phyloP scores from a whole-genome alignment of 2,329 filamentous ascomycete genomes.

The Albophoma yamanashiensis region DNA sequence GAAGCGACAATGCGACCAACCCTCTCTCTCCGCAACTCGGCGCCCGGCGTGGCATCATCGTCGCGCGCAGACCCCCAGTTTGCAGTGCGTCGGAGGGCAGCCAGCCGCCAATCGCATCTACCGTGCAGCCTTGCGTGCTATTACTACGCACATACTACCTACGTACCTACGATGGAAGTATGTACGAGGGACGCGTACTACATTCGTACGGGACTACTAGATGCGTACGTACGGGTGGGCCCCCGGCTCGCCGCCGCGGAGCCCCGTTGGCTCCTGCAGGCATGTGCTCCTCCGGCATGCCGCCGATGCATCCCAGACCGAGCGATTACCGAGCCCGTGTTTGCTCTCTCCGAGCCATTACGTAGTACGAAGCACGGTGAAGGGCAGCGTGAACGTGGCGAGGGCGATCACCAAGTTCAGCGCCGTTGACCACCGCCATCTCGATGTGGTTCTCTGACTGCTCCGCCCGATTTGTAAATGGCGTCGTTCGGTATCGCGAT shows the following conservation, averaged over 20 bases:
- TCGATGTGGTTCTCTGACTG: background rate
- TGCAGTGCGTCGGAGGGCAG: background rate
- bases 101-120: background rate
- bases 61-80: background rate
- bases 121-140: background rate
- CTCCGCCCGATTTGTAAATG: background rate
- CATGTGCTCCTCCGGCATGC: background rate
- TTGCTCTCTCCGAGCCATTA: background rate
- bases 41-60: background rate
- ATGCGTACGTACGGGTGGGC: background rate
- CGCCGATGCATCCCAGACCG: background rate
- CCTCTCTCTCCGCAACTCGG: no score
- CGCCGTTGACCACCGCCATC: background rate
- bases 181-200: no score
- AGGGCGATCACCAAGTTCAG: background rate
- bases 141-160: no score
- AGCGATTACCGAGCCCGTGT: background rate
- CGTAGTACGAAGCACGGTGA: background rate
- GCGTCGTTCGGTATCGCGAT: background rate
- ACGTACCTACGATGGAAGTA: no score
- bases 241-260: background rate
- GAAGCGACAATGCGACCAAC: background rate
- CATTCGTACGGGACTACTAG: no score
- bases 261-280: background rate
- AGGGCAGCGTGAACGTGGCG: background rate